Evolutionary conservation across 345 rosid species (phyloP).

Genomic region (Rhodomyrtus tomentosa): DNA sequence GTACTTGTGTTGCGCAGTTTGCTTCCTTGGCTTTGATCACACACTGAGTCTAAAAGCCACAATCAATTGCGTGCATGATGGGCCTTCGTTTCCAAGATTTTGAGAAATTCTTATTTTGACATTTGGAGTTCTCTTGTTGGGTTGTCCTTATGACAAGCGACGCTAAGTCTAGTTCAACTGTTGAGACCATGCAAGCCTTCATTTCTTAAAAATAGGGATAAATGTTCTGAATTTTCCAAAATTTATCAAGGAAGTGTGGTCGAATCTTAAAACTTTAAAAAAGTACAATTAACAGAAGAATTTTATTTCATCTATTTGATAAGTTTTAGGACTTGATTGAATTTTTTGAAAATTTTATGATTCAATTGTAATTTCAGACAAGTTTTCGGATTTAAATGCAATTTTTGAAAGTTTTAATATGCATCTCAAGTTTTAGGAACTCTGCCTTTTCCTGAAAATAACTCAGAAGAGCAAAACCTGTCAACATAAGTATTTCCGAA

Average conservation of each 20-base stretch:
- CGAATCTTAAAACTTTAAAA: too few relatives aligned
- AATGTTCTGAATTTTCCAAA: too few relatives aligned
- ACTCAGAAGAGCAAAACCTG: background rate
- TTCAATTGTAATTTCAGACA: too few relatives aligned
- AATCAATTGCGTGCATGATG: background rate
- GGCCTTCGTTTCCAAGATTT: background rate
- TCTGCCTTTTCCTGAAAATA: background rate
- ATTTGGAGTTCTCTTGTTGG: background rate
- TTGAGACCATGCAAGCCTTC: background rate
- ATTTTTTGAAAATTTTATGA: too few relatives aligned
- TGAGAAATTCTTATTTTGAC: background rate
- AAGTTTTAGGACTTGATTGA: too few relatives aligned
- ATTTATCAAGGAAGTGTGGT: too few relatives aligned
- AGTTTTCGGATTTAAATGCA: too few relatives aligned
- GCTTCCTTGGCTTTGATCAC: background rate
- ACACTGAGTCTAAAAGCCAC: background rate
- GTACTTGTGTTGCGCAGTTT: background rate
- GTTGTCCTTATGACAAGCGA: background rate
- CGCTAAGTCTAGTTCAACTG: background rate
- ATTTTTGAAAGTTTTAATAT: too few relatives aligned
- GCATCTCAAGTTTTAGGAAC: too few relatives aligned
- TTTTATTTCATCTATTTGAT: too few relatives aligned
- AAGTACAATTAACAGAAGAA: too few relatives aligned
- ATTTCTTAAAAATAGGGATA: background rate
- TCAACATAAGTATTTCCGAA: background rate